A percentile compares a stretch with the other conserved stretches of the same genome.
phyloP scores from a whole-genome alignment of 306 rosid genomes.

The Quercus agrifolia region DNA sequence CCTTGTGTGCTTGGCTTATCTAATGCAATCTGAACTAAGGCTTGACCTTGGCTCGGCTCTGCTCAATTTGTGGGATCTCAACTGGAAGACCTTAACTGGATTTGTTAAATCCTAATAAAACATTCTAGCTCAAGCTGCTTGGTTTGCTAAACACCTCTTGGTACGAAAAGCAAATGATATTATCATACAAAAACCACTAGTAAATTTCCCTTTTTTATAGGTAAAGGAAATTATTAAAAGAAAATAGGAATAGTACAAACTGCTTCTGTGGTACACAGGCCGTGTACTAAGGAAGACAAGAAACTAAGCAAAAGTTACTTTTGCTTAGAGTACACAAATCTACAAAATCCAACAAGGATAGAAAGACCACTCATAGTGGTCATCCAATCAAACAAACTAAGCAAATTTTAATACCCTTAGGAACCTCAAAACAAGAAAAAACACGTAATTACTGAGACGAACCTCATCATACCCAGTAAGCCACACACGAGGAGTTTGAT shows the following conservation, averaged over 20 bases:
- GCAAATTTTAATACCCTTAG: background rate
- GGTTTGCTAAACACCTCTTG: background rate
- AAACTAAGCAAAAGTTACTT: too few species aligned
- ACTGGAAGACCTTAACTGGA: background rate
- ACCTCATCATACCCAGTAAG: conserved; percentile 99
- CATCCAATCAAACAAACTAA: too few species aligned
- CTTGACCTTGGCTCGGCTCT: background rate
- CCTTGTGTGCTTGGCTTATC: background rate
- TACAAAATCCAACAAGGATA: too few species aligned
- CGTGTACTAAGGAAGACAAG: too few species aligned
- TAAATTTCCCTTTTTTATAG: too few species aligned
- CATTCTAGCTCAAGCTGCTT: background rate
- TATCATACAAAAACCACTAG: background rate
- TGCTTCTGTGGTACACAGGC: too few species aligned
- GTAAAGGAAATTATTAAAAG: too few species aligned
- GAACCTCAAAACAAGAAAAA: background rate
- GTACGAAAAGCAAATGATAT: background rate
- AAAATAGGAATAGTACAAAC: too few species aligned
- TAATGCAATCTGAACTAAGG: background rate
- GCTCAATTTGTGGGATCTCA: background rate
- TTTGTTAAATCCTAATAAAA: background rate
- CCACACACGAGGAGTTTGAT: conserved; percentile 99
- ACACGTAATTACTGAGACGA: conserved; percentile 14
- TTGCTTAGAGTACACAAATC: too few species aligned
- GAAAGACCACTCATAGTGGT: too few species aligned